Evolutionary conservation across 306 rosid genomes (phyloP).

Genomic region (Purshia tridentata): DNA sequence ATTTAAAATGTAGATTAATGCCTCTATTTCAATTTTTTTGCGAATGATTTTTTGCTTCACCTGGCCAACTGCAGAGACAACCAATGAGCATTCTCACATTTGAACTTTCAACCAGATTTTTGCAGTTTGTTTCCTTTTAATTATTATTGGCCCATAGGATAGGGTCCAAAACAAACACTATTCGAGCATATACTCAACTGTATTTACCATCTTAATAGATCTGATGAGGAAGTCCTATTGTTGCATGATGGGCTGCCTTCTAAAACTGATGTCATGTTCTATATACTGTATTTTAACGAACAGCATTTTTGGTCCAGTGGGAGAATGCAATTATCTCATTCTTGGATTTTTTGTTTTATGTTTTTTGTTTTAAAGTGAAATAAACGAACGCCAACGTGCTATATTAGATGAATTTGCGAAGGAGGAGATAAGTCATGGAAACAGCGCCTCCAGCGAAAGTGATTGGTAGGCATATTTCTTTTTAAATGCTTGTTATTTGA

Average conservation of each 20-base stretch:
- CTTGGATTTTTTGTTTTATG: slow-evolving; percentile 24
- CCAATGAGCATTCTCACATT: not conserved
- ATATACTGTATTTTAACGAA: not conserved
- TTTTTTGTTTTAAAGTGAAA: slow-evolving; percentile 45
- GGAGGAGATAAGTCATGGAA: slow-evolving; percentile 73
- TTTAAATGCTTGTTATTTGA: slow-evolving; percentile 10
- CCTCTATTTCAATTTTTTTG: not conserved
- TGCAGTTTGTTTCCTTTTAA: too few species aligned
- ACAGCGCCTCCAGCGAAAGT: slow-evolving; percentile 44
- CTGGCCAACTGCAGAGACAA: not conserved
- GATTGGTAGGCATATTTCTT: slow-evolving; percentile 53
- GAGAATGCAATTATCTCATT: slow-evolving; percentile 29
- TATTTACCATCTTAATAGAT: not conserved
- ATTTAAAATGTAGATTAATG: not conserved
- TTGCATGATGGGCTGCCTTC: not conserved
- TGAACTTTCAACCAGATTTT: not conserved
- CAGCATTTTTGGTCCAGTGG: not conserved
- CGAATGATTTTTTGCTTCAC: not conserved
- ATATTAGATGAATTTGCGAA: slow-evolving; percentile 80
- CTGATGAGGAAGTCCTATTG: not conserved
- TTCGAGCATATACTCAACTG: not conserved
- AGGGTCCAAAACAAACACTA: too few species aligned
- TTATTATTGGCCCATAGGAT: not conserved
- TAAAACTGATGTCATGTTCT: not conserved
- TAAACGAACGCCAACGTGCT: slow-evolving; percentile 78